Conservation (phyloP, 495 filamentous ascomycete genomes). For the Penicillium herquei region DNA sequence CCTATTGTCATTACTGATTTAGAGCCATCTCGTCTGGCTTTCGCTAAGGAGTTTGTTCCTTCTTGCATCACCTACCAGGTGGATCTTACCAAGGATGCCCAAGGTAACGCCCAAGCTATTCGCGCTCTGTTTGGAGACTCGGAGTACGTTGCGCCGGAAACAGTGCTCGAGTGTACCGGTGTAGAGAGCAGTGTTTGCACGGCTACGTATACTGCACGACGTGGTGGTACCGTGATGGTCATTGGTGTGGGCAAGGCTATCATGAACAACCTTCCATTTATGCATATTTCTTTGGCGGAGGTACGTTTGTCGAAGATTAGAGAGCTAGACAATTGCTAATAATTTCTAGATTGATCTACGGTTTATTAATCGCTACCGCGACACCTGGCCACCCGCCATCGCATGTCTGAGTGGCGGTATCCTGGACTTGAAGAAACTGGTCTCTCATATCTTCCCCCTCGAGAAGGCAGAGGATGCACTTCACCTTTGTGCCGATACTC, state of each 20-base stretch:
- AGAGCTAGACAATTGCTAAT: background rate
- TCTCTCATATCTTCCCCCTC: conserved; percentile 67
- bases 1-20: conserved; percentile 65
- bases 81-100: conserved; percentile 37
- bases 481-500: conserved; percentile 46
- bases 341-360: conserved; percentile 54
- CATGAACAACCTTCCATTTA: conserved; percentile 65
- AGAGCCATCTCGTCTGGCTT: conserved; percentile 52
- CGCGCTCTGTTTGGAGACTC: conserved; percentile 44
- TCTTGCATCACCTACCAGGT: conserved; percentile 53
- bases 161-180: conserved; percentile 63
- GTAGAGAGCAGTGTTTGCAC: conserved; percentile 59
- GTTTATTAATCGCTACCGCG: conserved; percentile 63
- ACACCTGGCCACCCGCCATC: conserved; percentile 62
- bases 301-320: conserved; percentile 6
- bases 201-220: conserved; percentile 53
- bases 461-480: conserved; percentile 57
- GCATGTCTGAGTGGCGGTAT: conserved; percentile 43
- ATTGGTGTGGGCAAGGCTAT: conserved; percentile 60
- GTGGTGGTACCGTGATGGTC: conserved; percentile 60
- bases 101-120: conserved; percentile 54
- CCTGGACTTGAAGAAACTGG: conserved; percentile 58
- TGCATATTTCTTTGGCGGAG: conserved; percentile 62
- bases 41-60: conserved; percentile 59
- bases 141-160: conserved; percentile 54